Evolutionary conservation across 208 protist species (phyloP), one percentile per base, ranked within the genome.

Genomic region (Trypanosoma mega): DNA sequence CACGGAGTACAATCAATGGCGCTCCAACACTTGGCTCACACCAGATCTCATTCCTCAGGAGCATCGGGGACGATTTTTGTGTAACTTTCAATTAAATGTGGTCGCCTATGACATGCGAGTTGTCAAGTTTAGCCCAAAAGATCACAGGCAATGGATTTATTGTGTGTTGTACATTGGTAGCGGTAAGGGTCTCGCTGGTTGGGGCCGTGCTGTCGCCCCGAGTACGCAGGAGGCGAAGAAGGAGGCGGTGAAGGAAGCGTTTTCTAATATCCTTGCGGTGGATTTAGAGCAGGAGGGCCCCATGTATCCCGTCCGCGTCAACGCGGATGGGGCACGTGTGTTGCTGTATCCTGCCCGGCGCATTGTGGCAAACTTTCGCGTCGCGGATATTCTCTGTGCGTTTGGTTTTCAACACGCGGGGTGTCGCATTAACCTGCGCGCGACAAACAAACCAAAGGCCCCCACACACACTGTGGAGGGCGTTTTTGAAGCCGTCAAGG

Each of bases 1-100:
- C 61, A 93, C 88, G 0, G 87, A 97, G 77, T 97, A 97, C 72
- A 97, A 97, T 47, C 91, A 97, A 72, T 97, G 91, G 88, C 85
- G 91, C 70, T 94, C 85, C 34, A 97, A 95, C 77, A 97, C 91
- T 39, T 97, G 91, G 91, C 68, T 94, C 46, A 95, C 91, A 26
- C 88, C 88, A 30, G 91, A 97, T 54, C 80, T 97, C 24, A 97
- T 97, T 49, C 91, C 91, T 23, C 72, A 86, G 57, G 91, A 97
- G 74, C 91, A 97, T 76, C 85, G 91, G 9, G 91, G 91, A 23
- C 76, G 91, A 39, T 97, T 97, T 69, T 72, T 97, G 31, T 97
- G 91, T 68, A 97, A 97, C 76, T 97, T 97, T 63, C 87, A 97
- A 69, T 78, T 97, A 41, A 97, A 97, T 62, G 77, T 97, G 49